Conservation (phyloP, 805 yeast genomes). For the Candida ulmi region DNA sequence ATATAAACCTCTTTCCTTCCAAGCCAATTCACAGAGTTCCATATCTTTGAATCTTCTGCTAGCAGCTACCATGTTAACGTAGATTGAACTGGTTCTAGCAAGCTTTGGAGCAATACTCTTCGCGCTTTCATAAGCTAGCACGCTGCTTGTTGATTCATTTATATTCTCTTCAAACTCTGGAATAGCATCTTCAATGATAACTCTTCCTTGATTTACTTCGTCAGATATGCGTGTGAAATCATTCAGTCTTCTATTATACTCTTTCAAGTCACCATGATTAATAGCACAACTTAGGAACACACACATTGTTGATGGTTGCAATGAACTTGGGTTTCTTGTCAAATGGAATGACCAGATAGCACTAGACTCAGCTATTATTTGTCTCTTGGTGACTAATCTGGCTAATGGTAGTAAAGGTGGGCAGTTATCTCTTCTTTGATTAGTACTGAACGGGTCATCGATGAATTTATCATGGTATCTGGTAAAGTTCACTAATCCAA, state of each 20-base stretch:
- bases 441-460: slow-evolving; percentile 8
- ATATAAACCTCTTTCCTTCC: slow-evolving; percentile 76
- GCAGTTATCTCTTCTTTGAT: slow-evolving; percentile 12
- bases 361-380: slow-evolving; percentile 64
- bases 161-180: background rate
- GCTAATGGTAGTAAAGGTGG: slow-evolving; percentile 72
- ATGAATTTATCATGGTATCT: slow-evolving; percentile 19
- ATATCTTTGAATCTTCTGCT: slow-evolving; percentile 51
- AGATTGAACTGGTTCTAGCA: slow-evolving; percentile 16
- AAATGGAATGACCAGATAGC: slow-evolving; percentile 66
- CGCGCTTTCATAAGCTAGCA: slow-evolving; percentile 10
- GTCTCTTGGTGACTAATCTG: slow-evolving; percentile 32
- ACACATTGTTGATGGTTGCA: slow-evolving; percentile 39
- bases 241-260: slow-evolving; percentile 31
- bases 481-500: slow-evolving; percentile 35
- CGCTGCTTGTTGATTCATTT: slow-evolving; percentile 1
- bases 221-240: slow-evolving; percentile 29
- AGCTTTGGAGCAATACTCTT: slow-evolving; percentile 6
- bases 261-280: slow-evolving; percentile 28
- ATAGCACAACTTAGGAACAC: slow-evolving; percentile 46
- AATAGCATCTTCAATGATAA: slow-evolving; percentile 10
- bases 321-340: slow-evolving; percentile 34
- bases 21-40: slow-evolving; percentile 56
- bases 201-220: slow-evolving; percentile 6
- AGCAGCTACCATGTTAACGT: slow-evolving; percentile 33